Conservation (phyloP, 176 grass and related monocot genomes). For the Tillandsia leiboldiana region DNA sequence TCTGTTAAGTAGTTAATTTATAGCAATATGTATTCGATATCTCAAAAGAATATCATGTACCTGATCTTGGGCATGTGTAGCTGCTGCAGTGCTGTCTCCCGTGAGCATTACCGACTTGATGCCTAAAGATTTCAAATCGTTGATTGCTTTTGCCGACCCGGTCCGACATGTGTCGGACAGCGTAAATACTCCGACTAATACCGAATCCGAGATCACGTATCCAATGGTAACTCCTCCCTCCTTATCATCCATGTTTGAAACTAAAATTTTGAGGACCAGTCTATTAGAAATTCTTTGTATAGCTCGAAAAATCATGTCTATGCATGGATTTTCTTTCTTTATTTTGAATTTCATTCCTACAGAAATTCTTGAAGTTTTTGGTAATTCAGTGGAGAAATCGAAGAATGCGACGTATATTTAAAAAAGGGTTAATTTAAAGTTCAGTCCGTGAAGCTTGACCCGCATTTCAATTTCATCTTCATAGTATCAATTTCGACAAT, state of each 20-base stretch:
- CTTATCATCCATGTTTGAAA: constrained; percentile 41
- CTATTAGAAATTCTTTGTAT: neutral
- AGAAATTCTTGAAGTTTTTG: too few relatives aligned
- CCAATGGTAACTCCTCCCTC: constrained; percentile 52
- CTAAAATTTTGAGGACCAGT: constrained; percentile 24
- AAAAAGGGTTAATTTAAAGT: too few relatives aligned
- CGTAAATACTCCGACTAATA: constrained; percentile 66
- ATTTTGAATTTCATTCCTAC: too few relatives aligned
- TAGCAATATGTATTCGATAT: neutral
- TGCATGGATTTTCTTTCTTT: neutral
- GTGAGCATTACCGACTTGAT: constrained; percentile 90
- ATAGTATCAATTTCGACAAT: too few relatives aligned
- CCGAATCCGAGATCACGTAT: constrained; percentile 41
- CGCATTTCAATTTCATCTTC: too few relatives aligned
- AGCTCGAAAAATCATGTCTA: neutral
- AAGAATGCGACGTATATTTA: too few relatives aligned
- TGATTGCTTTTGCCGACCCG: constrained; percentile 69
- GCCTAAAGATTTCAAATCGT: constrained; percentile 59
- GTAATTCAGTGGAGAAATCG: too few relatives aligned
- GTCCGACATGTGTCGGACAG: constrained; percentile 81
- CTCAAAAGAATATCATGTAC: constrained; percentile 23
- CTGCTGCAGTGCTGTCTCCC: constrained; percentile 62
- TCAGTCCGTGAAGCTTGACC: too few relatives aligned
- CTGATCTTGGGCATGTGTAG: constrained; percentile 72
- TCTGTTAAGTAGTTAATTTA: too few relatives aligned